These are phyloP conservation scores for Rhizopus arrhizus DNA, from an alignment of 371 early-diverging fungal genomes.

Conservation along the genomic window DNA sequence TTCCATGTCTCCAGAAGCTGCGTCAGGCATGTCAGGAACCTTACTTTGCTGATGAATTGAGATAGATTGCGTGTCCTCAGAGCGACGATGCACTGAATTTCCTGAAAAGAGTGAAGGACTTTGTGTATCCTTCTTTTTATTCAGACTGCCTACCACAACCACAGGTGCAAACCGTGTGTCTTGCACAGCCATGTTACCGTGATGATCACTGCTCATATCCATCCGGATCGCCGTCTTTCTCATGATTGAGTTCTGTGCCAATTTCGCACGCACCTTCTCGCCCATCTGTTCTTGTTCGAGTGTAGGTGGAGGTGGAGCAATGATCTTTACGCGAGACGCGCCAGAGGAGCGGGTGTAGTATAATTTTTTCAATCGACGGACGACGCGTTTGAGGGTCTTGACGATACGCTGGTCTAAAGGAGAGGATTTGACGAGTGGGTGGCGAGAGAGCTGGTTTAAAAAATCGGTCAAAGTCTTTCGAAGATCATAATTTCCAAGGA, in stretches of 20 bases:
- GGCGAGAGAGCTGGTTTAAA: conserved; percentile 45
- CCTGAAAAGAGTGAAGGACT: too few species aligned
- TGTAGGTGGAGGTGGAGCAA: conserved; percentile 38
- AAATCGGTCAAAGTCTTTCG: conserved; percentile 48
- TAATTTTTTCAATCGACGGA: conserved; percentile 47
- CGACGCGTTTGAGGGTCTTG: conserved; percentile 55
- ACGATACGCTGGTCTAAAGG: conserved; percentile 63
- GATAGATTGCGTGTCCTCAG: too few species aligned
- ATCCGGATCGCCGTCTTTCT: conserved; percentile 27
- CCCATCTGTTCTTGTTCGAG: conserved; percentile 31
- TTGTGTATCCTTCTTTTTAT: conserved; percentile 5
- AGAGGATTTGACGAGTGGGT: conserved; percentile 50
- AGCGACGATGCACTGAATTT: too few species aligned
- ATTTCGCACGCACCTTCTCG: conserved; percentile 33
- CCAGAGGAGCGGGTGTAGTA: conserved; percentile 36
- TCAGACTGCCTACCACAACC: conserved; percentile 36
- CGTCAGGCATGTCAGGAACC: too few species aligned
- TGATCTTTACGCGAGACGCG: conserved; percentile 34
- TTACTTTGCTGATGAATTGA: too few species aligned
- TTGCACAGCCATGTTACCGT: conserved; percentile 41
- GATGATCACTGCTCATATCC: conserved; percentile 28
- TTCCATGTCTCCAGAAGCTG: too few species aligned
- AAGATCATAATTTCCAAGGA: conserved; percentile 51
- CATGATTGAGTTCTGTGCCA: conserved; percentile 29
- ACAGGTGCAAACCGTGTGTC: conserved; percentile 40